phyloP scores from a whole-genome alignment of 2,329 filamentous ascomycete species.

The Alternaria rosae region DNA sequence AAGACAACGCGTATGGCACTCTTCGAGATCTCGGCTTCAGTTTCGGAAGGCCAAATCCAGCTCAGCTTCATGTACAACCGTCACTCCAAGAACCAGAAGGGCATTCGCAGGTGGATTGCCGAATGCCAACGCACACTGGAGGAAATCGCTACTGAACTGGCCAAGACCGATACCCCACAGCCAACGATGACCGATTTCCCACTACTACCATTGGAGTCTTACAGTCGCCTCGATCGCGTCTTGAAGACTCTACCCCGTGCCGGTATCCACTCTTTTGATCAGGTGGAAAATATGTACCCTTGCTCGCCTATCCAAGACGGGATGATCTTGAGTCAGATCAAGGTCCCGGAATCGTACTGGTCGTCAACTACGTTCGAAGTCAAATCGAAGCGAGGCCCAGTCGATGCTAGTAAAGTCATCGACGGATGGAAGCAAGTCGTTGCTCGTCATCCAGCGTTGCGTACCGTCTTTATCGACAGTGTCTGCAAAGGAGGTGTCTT shows the following conservation, averaged over 20 bases:
- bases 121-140: slow-evolving; percentile 43
- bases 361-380: slow-evolving; percentile 41
- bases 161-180: slow-evolving; percentile 29
- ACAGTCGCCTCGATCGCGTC: slow-evolving; percentile 39
- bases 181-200: slow-evolving; percentile 46
- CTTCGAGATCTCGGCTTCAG: slow-evolving; percentile 43
- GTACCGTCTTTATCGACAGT: slow-evolving; percentile 45
- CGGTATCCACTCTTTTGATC: slow-evolving; percentile 31
- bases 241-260: slow-evolving; percentile 33
- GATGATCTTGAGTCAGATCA: slow-evolving; percentile 45
- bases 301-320: slow-evolving; percentile 44
- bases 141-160: slow-evolving; percentile 36
- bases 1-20: slow-evolving; percentile 39
- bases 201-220: slow-evolving; percentile 41
- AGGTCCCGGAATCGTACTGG: slow-evolving; percentile 40
- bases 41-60: slow-evolving; percentile 32
- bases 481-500: slow-evolving; percentile 47
- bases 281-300: slow-evolving; percentile 45
- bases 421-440: slow-evolving; percentile 44
- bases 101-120: slow-evolving; percentile 43
- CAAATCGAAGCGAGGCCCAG: slow-evolving; percentile 26
- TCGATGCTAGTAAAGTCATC: slow-evolving; percentile 33
- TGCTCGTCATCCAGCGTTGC: slow-evolving; percentile 41
- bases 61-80: slow-evolving; percentile 47
- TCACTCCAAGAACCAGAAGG: slow-evolving; percentile 42